Base-by-base conservation (phyloP, 2,329 filamentous ascomycete genomes). In the Aspergillus hiratsukae region DNA sequence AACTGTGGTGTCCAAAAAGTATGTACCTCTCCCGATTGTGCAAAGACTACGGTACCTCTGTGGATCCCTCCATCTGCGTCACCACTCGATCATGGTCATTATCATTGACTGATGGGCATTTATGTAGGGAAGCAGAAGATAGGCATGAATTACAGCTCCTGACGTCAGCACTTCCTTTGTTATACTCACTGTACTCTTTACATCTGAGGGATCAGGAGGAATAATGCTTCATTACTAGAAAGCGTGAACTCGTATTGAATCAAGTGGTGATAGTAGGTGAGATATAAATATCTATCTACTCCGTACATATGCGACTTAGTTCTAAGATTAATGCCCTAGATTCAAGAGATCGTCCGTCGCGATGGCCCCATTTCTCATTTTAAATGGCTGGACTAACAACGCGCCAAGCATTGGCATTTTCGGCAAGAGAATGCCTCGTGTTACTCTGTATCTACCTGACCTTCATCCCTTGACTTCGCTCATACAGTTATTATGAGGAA, bases 41-140 rank as follows among this genome's bases (percentile, higher is more conserved):
- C 1, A 25, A 14, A 37, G 19, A 25, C 35, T 49, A 52, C 14
- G 11, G 29, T 6, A 31, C 4, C 28, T 48, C 54, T 23, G 29
- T 9, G 21, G 45, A 41, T 49, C 50, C 51, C 10, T 48, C 54
- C 51, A 48, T 27, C 51, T 51, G 54, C 57, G 57, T 58, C 57
- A 58, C 54, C 57, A 58, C 51, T 58, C 21, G 48, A 51, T 52
- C 55, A 52, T 35, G 14, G 17, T 14, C 48, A 6, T 19, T 49
- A 45, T 52, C 49, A 48, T 54, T 17, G 31, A 35, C 4, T 35
- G 4, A 35, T 7, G 6, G 11, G 31, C 31, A 35, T 7, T 17
- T 37, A 17, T 4, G 31, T 35, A 17, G 31, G 31, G 31, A 35
- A 35, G 31, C 11, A 17, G 31, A 17, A 35, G 11, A 35, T 17